Evolutionary conservation across 768 basidiomycete species (phyloP).

Genomic region (Piloderma croceum): DNA sequence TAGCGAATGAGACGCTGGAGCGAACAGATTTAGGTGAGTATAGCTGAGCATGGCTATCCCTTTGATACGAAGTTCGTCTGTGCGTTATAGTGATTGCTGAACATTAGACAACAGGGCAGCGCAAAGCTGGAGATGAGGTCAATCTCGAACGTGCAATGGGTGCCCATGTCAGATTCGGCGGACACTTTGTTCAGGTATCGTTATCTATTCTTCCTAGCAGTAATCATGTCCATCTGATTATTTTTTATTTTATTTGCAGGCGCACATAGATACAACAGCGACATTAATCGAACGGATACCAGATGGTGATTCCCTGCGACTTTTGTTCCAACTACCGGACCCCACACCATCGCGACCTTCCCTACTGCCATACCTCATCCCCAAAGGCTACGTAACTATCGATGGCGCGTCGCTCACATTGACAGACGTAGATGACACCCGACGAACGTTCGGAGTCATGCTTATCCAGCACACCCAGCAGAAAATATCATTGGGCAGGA

Average conservation of each 20-base stretch:
- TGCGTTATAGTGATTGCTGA: slow-evolving; percentile 5
- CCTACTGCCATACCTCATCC: slow-evolving; percentile 77
- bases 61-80: neutral
- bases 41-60: slow-evolving; percentile 1
- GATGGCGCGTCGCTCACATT: slow-evolving; percentile 93
- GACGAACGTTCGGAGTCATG: slow-evolving; percentile 80
- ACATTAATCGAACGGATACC: slow-evolving; percentile 54
- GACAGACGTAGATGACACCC: slow-evolving; percentile 64
- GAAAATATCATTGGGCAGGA: slow-evolving; percentile 76
- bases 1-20: slow-evolving; percentile 91
- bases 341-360: slow-evolving; percentile 53
- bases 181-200: slow-evolving; percentile 97
- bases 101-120: slow-evolving; percentile 62
- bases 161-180: slow-evolving; percentile 86
- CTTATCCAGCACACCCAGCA: slow-evolving; percentile 91
- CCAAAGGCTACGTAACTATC: slow-evolving; percentile 91
- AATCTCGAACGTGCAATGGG: slow-evolving; percentile 96
- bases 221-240: slow-evolving; percentile 12
- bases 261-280: slow-evolving; percentile 90
- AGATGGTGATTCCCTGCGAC: slow-evolving; percentile 86
- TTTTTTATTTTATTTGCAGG: slow-evolving; percentile 39
- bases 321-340: slow-evolving; percentile 71
- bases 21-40: slow-evolving; percentile 82
- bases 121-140: slow-evolving; percentile 71
- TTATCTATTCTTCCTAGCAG: too few relatives aligned